Evolutionary conservation across 2,329 filamentous ascomycete species (phyloP), one percentile per base, ranked within the genome.

Genomic region (Aspergillus viridinutans): DNA sequence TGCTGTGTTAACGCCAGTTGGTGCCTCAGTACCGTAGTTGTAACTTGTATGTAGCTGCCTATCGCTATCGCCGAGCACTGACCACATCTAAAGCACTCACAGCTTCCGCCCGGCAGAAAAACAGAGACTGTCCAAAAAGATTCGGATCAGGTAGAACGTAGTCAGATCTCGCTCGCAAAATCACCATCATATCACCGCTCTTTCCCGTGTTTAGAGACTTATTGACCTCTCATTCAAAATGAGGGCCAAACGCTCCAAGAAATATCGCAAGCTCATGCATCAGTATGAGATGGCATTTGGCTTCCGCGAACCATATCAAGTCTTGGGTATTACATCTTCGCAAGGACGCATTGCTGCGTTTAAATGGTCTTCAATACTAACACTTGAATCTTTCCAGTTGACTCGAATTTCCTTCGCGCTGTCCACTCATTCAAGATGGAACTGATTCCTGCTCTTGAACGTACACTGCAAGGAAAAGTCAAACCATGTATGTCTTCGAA

Each of bases 301-400:
- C 59, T 97, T 97, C 74, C 90, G 92, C 65, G 90, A 94, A 76
- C 92, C 94, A 10, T 97, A 97, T 77, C 94, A 97, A 78, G 88
- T 96, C 52, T 80, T 96, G 47, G 80, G 85, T 88, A 78, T 57
- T 14, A 8, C 21, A 21, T 10, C 43, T 14, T 21, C 9, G 4
- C 9, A 21, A 25, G 17, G 1, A 26, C 32, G 78, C 69, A 57
- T 56, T 32, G 35, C 55, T 58, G 49, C 52, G 32, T 58, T 52
- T 53, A 54, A 49, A 54, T 45, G 8, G 7, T 25, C 35, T 55
- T 40, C 42, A 9, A 40, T 43, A 40, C 48, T 55, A 40, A 56
- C 61, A 28, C 43, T 42, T 43, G 14, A n/a, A 49, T 6, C 43
- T 47, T 1, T 8, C 64, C 65, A 85, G 86, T 97, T 59, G 92